Evolutionary conservation across 257 asterid genomes (phyloP).

Genomic region (Fraxinus excelsior): DNA sequence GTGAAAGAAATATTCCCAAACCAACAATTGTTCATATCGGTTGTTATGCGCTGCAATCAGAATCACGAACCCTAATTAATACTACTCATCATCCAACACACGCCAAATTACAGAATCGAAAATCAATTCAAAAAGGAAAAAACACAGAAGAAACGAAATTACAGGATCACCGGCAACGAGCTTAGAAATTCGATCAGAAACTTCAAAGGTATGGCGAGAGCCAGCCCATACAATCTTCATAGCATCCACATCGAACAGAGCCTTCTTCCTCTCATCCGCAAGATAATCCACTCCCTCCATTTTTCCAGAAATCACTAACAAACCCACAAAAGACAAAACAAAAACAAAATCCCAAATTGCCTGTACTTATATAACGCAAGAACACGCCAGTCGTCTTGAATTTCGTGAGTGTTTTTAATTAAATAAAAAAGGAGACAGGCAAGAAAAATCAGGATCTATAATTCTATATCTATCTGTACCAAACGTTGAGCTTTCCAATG

Average conservation of each 20-base stretch:
- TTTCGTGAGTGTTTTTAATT: not conserved
- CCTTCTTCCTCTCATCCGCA: conserved; percentile 81
- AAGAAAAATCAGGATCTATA: conserved; percentile 3
- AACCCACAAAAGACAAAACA: not conserved
- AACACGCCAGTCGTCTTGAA: not conserved
- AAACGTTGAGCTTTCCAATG: not conserved
- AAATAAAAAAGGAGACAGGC: not conserved
- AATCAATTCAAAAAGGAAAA: not conserved
- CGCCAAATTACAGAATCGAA: not conserved
- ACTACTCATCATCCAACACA: not conserved
- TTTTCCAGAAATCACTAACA: not conserved
- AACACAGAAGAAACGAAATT: conserved; percentile 6
- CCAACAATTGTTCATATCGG: not conserved
- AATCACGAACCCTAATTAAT: not conserved
- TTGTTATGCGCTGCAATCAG: not conserved
- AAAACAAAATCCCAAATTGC: not conserved
- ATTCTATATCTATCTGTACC: not conserved
- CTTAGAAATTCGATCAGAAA: conserved; percentile 90
- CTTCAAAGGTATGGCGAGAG: conserved; percentile 60
- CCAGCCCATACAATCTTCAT: conserved; percentile 99
- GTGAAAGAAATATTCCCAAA: not conserved
- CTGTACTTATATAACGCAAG: not conserved
- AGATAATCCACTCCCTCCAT: conserved; percentile 76
- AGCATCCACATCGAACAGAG: conserved; percentile 76
- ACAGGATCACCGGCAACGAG: conserved; percentile 96